Evolutionary conservation across 495 filamentous ascomycete species (phyloP), one percentile per base, ranked within the genome.

Genomic region (Daldinia loculata): DNA sequence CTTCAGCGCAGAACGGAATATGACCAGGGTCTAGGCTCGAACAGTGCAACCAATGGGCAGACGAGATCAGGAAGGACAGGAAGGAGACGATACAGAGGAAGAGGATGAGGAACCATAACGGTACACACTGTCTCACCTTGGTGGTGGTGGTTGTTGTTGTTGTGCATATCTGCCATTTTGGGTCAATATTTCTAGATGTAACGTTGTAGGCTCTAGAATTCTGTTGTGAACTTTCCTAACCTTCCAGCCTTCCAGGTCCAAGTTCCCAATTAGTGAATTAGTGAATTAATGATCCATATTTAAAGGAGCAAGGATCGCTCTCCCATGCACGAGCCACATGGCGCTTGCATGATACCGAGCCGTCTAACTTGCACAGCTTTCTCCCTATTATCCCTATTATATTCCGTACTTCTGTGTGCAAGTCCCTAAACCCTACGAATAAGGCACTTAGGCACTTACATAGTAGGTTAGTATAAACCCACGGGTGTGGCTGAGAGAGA

Each of bases 171-270:
- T 68, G 55, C 69, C 64, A 72, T 66, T 22, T 12, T 53, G 59
- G 61, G 62, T 50, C 22, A 22, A 38, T 57, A n/a, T 56, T 50
- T 67, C 56, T 69, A 73, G 70, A 73, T 73, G 70, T 73, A 73
- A 73, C 70, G 70, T 73, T 73, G 70, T 73, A 73, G 61, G 57
- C 70, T 73, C 34, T 52, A 53, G 50, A 58, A 55, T 56, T 72
- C 17, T 56, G 60, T 69, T 48, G 48, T 67, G 34, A 60, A 67
- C 59, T 66, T 60, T 70, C 38, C 38, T 29, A 71, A 56, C 51
- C 52, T 71, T 71, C 59, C 53, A 71, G 59, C 51, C 52, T 71
- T 71, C 59, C 53, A 71, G 59, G 69, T 62, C 59, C 53, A 60
- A 29, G 52, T 29, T 66, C 50, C 50, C 26, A 30, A 53, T 62